Evolutionary conservation across 495 filamentous ascomycete species (phyloP).

Genomic region (Halenospora varia): DNA sequence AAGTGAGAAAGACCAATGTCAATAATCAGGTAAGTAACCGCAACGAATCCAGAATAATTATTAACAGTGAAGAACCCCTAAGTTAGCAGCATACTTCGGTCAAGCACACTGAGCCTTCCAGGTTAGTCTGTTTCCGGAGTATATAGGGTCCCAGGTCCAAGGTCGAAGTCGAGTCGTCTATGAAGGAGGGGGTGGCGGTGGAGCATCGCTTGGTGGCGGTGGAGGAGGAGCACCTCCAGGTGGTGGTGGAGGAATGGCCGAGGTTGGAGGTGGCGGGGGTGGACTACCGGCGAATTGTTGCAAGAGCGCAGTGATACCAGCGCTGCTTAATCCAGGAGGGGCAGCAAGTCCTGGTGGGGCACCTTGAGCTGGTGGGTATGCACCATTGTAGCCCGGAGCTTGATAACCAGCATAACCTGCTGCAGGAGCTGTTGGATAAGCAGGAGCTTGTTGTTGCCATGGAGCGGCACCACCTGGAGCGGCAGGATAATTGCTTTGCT

Average conservation of each 20-base stretch:
- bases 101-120: neutral
- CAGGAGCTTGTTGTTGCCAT: conserved; percentile 54
- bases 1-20: neutral
- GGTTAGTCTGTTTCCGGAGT: neutral
- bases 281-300: conserved; percentile 54
- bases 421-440: conserved; percentile 34
- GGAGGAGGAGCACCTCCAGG: conserved; percentile 66
- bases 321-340: conserved; percentile 54
- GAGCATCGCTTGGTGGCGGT: conserved; percentile 66
- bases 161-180: neutral
- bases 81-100: conserved; percentile 2
- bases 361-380: conserved; percentile 55
- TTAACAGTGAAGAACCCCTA: neutral
- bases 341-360: conserved; percentile 54
- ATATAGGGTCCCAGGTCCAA: neutral
- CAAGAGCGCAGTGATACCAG: conserved; percentile 58
- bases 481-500: conserved; percentile 32
- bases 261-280: conserved; percentile 50
- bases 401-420: conserved; percentile 36
- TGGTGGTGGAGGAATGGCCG: conserved; percentile 51
- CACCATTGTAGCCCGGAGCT: conserved; percentile 44
- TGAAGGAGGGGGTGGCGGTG: conserved; percentile 57
- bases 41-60: neutral
- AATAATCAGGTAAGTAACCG: neutral
- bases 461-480: conserved; percentile 48